A percentile compares a stretch with the other conserved stretches of the same genome.
Conservation (phyloP, 768 basidiomycete genomes). For the Naganishia antarctica region DNA sequence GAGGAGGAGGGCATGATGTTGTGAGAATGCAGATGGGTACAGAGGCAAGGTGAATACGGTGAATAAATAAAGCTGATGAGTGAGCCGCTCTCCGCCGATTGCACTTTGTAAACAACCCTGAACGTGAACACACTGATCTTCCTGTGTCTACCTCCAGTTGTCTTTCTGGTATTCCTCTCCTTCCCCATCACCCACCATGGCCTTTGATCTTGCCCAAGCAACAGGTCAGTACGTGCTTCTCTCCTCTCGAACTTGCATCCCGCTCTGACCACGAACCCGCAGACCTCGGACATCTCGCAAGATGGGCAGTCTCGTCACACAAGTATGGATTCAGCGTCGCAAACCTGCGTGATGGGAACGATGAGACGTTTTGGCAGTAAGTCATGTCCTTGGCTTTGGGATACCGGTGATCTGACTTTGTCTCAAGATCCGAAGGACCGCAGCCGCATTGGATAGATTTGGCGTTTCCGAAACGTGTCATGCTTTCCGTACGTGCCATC, state of each 20-base stretch:
- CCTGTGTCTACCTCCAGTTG: too few relatives aligned
- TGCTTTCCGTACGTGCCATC: constrained; percentile 66
- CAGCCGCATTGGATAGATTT: constrained; percentile 95
- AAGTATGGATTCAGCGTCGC: constrained; percentile 96
- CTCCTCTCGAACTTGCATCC: background rate
- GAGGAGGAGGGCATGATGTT: background rate
- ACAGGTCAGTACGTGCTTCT: constrained; percentile 23
- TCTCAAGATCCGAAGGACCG: constrained; percentile 67
- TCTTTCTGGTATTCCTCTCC: background rate
- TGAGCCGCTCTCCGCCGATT: too few relatives aligned
- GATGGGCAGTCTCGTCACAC: constrained; percentile 93
- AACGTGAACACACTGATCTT: background rate
- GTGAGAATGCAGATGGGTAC: background rate
- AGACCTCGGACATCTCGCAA: constrained; percentile 70
- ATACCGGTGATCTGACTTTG: too few relatives aligned
- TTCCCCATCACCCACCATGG: background rate
- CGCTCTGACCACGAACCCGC: constrained; percentile 23
- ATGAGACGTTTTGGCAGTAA: constrained; percentile 97
- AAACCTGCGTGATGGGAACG: constrained; percentile 78
- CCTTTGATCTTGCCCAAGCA: constrained; percentile 6
- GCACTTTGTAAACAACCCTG: constrained; percentile 7
- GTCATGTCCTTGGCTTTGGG: too few relatives aligned
- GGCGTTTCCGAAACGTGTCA: constrained; percentile 83
- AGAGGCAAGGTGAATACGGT: background rate
- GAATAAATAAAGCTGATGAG: background rate